These are phyloP conservation scores for Colletotrichum tabaci DNA, from an alignment of 2,329 filamentous ascomycete genomes.

Conservation along the genomic window DNA sequence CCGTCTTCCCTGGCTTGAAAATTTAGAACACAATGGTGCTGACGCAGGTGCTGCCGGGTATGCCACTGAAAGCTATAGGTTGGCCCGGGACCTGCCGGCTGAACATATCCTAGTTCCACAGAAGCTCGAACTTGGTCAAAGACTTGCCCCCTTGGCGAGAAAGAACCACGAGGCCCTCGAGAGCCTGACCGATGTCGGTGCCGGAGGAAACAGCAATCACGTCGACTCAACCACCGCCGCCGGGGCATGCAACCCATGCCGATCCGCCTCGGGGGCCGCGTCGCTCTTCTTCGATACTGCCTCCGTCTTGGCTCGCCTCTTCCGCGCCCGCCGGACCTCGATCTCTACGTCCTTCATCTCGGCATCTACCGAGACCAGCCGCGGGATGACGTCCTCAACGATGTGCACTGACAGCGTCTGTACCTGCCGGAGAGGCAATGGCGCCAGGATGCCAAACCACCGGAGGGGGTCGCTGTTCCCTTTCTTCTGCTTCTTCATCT, in stretches of 20 bases:
- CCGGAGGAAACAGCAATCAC: background rate
- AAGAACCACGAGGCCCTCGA: background rate
- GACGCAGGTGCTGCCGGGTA: background rate
- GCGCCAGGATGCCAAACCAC: conserved; percentile 71
- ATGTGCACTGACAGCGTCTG: conserved; percentile 71
- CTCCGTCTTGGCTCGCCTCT: conserved; percentile 66
- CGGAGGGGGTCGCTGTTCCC: conserved; percentile 66
- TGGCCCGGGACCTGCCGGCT: background rate
- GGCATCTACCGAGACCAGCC: conserved; percentile 69
- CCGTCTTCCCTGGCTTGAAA: too few species aligned
- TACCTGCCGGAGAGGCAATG: conserved; percentile 67
- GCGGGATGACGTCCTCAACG: conserved; percentile 71
- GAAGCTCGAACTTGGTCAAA: background rate
- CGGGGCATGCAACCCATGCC: background rate
- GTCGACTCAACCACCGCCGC: conserved; percentile 10
- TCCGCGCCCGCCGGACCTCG: conserved; percentile 74
- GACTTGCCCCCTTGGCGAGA: background rate
- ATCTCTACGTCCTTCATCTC: conserved; percentile 78
- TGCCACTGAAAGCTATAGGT: background rate
- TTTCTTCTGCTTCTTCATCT: conserved; percentile 29
- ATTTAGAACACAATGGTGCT: too few species aligned
- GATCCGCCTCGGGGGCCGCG: conserved; percentile 11
- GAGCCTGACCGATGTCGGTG: background rate
- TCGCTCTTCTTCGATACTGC: conserved; percentile 51
- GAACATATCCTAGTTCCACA: background rate